phyloP scores from a whole-genome alignment of 139 green algal species.

The Coccomyxa sp. region DNA sequence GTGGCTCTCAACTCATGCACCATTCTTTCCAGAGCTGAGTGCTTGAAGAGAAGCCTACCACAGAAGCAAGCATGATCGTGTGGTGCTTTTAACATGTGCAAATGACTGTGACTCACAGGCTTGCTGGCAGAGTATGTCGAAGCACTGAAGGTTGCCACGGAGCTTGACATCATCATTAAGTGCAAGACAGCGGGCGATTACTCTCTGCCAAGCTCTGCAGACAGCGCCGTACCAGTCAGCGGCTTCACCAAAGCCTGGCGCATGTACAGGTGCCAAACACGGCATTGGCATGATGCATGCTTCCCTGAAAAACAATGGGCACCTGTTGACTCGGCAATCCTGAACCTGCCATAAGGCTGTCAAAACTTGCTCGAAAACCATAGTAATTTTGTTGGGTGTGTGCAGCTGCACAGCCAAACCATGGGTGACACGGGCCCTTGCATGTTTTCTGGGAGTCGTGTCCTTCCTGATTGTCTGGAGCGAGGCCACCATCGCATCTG shows the following conservation, averaged over 20 bases:
- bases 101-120: neutral
- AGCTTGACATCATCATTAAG: conserved; percentile 64
- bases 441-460: conserved; percentile 40
- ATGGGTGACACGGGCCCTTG: conserved; percentile 28
- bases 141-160: conserved; percentile 49
- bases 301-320: too few relatives aligned
- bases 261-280: neutral
- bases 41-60: too few relatives aligned
- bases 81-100: too few relatives aligned
- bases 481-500: conserved; percentile 79
- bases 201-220: neutral
- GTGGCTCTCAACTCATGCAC: neutral
- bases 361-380: too few relatives aligned
- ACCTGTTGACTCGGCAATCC: too few relatives aligned
- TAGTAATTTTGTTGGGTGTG: too few relatives aligned
- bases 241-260: neutral
- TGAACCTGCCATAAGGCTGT: too few relatives aligned
- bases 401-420: conserved; percentile 18
- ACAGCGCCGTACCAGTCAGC: neutral
- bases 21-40: too few relatives aligned
- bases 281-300: neutral
- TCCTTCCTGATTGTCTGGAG: conserved; percentile 74
- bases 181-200: conserved; percentile 18
- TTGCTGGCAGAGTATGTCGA: conserved; percentile 51
- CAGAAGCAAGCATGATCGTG: too few relatives aligned